Evolutionary conservation across 768 basidiomycete genomes (phyloP).

Genomic region (Boletus tylopilopsis): DNA sequence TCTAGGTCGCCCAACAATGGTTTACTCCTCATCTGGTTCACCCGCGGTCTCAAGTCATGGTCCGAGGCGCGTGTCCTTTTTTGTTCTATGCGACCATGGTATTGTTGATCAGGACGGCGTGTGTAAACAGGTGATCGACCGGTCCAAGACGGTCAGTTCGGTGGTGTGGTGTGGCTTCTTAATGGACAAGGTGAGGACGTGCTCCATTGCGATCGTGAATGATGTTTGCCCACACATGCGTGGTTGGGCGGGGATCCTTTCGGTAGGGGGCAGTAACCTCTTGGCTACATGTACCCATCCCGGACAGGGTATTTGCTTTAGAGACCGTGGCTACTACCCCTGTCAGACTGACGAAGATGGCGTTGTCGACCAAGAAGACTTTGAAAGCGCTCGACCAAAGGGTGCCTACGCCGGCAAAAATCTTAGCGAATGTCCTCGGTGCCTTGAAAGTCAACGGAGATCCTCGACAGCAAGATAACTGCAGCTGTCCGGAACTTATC

Average conservation of each 20-base stretch:
- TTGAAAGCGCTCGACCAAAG: slow-evolving; percentile 29
- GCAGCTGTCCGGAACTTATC: slow-evolving; percentile 83
- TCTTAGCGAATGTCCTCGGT: slow-evolving; percentile 71
- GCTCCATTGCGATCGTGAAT: background rate
- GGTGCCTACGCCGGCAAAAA: slow-evolving; percentile 44
- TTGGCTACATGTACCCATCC: slow-evolving; percentile 79
- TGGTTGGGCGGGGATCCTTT: slow-evolving; percentile 39
- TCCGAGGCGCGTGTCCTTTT: slow-evolving; percentile 34
- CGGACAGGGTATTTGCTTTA: slow-evolving; percentile 83
- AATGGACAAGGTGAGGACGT: slow-evolving; percentile 41
- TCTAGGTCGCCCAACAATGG: slow-evolving; percentile 46
- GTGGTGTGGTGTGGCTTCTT: slow-evolving; percentile 51
- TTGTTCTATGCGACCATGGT: background rate
- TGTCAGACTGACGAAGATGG: slow-evolving; percentile 52
- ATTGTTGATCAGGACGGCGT: slow-evolving; percentile 41
- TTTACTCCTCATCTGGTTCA: slow-evolving; percentile 44
- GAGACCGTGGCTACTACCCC: slow-evolving; percentile 87
- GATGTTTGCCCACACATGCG: background rate
- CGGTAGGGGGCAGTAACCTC: slow-evolving; percentile 51
- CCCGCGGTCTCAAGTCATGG: slow-evolving; percentile 49
- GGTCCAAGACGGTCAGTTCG: slow-evolving; percentile 41
- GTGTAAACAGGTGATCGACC: slow-evolving; percentile 45
- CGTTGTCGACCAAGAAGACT: slow-evolving; percentile 36
- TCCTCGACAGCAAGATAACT: slow-evolving; percentile 78
- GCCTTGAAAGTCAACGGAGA: slow-evolving; percentile 87